Evolutionary conservation across 2,329 filamentous ascomycete species (phyloP).

Genomic region (Amphichorda felina): DNA sequence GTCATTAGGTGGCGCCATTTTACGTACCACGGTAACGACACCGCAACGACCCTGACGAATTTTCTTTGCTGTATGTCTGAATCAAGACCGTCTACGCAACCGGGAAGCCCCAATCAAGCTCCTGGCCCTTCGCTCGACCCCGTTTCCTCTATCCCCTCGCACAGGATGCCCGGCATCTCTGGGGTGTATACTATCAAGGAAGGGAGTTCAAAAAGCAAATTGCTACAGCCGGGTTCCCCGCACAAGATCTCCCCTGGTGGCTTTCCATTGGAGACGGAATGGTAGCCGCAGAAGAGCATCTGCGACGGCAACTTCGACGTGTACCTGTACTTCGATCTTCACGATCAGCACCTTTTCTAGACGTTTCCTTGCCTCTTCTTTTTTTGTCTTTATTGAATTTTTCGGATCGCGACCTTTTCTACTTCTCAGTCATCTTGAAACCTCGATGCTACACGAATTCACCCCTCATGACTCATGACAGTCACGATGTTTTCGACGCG

Average conservation of each 20-base stretch:
- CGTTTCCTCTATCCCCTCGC: conserved; percentile 2
- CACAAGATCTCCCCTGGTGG: no score
- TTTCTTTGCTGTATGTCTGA: conserved; percentile 21
- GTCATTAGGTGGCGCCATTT: conserved; percentile 11
- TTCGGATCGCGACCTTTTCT: neutral
- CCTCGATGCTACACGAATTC: conserved; percentile 3
- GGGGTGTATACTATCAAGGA: conserved; percentile 21
- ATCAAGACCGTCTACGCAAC: conserved; percentile 6
- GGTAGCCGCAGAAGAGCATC: neutral
- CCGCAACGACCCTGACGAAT: conserved; percentile 29
- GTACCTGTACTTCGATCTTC: conserved; percentile 21
- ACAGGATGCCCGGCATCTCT: neutral
- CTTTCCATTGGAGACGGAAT: neutral
- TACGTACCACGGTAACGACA: conserved; percentile 21
- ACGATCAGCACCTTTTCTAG: conserved; percentile 14
- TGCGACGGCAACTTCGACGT: conserved; percentile 10
- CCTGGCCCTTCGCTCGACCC: conserved; percentile 7
- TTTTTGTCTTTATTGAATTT: conserved; percentile 10
- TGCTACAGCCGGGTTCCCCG: neutral
- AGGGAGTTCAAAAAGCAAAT: conserved; percentile 10
- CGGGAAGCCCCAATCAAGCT: neutral
- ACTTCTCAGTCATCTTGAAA: conserved; percentile 8
- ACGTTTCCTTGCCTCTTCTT: conserved; percentile 10
- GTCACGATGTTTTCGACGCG: conserved; percentile 8
- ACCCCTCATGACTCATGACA: conserved; percentile 7